phyloP scores from a whole-genome alignment of 345 rosid genomes.

The Psidium guajava region DNA sequence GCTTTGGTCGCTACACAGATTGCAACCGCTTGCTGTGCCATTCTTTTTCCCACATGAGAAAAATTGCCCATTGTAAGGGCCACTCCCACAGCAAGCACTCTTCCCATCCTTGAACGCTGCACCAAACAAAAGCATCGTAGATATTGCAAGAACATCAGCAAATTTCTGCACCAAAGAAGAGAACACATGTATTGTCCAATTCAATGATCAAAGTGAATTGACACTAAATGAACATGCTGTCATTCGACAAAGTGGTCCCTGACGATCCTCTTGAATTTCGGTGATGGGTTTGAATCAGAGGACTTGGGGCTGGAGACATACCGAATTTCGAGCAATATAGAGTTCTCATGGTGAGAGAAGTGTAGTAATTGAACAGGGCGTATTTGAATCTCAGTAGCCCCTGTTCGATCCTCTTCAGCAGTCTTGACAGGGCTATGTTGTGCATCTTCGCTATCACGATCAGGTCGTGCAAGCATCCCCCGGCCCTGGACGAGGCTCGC shows the following conservation, averaged over 20 bases:
- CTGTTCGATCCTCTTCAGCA: conserved; percentile 1
- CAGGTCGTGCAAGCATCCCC: background rate
- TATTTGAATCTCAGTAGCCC: conserved; percentile 8
- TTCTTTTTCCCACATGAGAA: background rate
- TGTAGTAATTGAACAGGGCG: conserved; percentile 1
- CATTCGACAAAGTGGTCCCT: background rate
- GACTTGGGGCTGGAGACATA: background rate
- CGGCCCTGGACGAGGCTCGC: background rate
- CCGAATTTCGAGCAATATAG: conserved; percentile 1
- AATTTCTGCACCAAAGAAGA: background rate
- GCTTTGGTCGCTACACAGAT: background rate
- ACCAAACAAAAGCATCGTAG: background rate
- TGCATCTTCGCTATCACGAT: conserved; percentile 3
- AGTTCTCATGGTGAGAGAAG: background rate
- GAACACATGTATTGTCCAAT: background rate
- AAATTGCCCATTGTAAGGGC: background rate
- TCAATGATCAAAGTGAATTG: background rate
- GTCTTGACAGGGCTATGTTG: conserved; percentile 5
- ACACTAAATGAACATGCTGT: background rate
- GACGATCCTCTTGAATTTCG: background rate
- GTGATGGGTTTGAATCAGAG: background rate
- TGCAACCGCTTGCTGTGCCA: background rate
- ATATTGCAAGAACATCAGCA: background rate
- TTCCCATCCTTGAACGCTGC: conserved; percentile 1
- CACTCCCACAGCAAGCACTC: background rate